Evolutionary conservation across 352 stramenopile genomes (phyloP), one percentile per base, ranked within the genome.

Genomic region (Globisporangium rhizosaccharum): DNA sequence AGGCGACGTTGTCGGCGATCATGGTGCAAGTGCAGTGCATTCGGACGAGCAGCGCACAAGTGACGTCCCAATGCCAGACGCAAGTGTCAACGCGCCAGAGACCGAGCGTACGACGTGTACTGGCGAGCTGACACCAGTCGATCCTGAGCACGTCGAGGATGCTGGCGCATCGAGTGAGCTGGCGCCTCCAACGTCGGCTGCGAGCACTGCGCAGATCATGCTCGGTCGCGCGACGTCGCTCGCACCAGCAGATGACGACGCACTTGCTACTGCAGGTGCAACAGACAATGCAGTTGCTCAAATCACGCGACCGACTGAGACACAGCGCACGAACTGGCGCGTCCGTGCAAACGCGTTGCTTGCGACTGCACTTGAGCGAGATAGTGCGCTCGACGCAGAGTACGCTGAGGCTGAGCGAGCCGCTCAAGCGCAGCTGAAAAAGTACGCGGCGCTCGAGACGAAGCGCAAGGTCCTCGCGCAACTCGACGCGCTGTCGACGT

Each of bases 291-390:
- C 6, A 1, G 11, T 2, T 14, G 33, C 8, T 2, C 33, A 0
- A 39, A 12, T 5, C 6, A 12, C 33, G 9, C 33, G 0, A 39
- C 33, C 33, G 33, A 12, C 33, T 39, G 33, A 10, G 33, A 12
- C 33, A 0, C 33, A 39, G 33, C 5, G 6, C 33, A 2, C 33
- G 28, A 65, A 52, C 3, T 60, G 69, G 26, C 57, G 59, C 25
- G 63, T 70, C 52, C 54, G 57, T 9, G 73, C 70, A 25, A 82
- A 78, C 30, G 68, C 66, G 9, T 41, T 67, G 42, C 61, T 76
- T 10, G 69, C 75, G 60, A 54, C 61, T 39, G 75, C 73, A 18
- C 55, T 82, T 45, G 56, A 55, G 26, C 59, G 51, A 50, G 52
- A 68, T 25, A 71, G 65, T 37, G 49, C 56, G n/a, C 42, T 65